Evolutionary conservation across 2,329 filamentous ascomycete genomes (phyloP).

Genomic region (Claviceps arundinis): DNA sequence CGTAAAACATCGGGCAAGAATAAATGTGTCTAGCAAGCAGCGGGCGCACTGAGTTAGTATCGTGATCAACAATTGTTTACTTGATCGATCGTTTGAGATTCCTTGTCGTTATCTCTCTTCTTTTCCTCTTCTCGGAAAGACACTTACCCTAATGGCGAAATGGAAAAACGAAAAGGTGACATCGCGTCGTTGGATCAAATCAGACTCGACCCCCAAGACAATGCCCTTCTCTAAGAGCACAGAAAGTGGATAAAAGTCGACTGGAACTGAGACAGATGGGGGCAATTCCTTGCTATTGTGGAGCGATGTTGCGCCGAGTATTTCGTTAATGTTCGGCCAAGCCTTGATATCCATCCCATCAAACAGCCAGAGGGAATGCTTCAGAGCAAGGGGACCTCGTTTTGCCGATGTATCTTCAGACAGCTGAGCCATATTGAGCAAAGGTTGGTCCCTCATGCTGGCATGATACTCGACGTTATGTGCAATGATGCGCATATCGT

Average conservation of each 20-base stretch:
- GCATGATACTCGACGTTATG: slow-evolving; percentile 94
- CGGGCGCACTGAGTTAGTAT: neutral
- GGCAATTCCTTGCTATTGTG: slow-evolving; percentile 59
- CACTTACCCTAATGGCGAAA: slow-evolving; percentile 69
- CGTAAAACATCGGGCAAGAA: slow-evolving; percentile 82
- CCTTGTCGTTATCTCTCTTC: neutral
- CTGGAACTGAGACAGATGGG: slow-evolving; percentile 58
- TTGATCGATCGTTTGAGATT: neutral
- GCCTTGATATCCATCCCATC: slow-evolving; percentile 75
- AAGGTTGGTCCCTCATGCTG: slow-evolving; percentile 74
- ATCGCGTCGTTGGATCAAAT: slow-evolving; percentile 85
- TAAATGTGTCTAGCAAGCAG: slow-evolving; percentile 57
- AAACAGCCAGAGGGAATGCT: slow-evolving; percentile 89
- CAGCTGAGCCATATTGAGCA: slow-evolving; percentile 19
- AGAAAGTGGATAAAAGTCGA: slow-evolving; percentile 95
- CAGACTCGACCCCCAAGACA: slow-evolving; percentile 78
- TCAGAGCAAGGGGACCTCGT: slow-evolving; percentile 37
- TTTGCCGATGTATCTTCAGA: slow-evolving; percentile 13
- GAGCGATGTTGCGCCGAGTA: slow-evolving; percentile 56
- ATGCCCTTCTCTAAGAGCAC: slow-evolving; percentile 81
- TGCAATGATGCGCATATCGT: slow-evolving; percentile 94
- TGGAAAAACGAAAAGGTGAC: slow-evolving; percentile 83
- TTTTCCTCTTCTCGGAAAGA: neutral
- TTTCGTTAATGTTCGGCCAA: slow-evolving; percentile 80
- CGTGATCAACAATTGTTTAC: neutral